Percentiles rank a stretch among this genome's conserved stretches.
Conservation (phyloP, 495 filamentous ascomycete genomes). For the Aspergillus bertholletiae region DNA sequence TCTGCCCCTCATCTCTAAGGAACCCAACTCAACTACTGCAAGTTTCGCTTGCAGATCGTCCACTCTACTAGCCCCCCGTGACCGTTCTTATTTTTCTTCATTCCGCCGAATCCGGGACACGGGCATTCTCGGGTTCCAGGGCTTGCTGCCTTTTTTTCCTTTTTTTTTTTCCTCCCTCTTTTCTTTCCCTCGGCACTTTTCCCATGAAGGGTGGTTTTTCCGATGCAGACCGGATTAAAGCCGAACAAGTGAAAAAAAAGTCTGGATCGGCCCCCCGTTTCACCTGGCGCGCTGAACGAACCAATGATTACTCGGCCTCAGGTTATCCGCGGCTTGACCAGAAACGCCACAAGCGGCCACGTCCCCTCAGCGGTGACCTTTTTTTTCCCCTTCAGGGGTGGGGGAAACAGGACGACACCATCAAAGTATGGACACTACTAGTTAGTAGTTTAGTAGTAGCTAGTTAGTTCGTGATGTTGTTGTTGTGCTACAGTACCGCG, state of each 20-base stretch:
- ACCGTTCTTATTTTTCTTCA: not conserved
- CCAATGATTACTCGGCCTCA: not conserved
- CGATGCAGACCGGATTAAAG: conserved; percentile 19
- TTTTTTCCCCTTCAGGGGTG: not conserved
- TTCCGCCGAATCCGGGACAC: conserved; percentile 15
- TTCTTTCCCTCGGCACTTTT: conserved; percentile 14
- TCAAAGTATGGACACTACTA: too few relatives aligned
- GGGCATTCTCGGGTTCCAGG: not conserved
- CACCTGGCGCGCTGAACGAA: not conserved
- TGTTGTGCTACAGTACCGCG: too few relatives aligned
- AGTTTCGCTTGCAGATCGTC: conserved; percentile 21
- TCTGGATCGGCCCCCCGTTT: not conserved
- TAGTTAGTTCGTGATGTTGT: too few relatives aligned
- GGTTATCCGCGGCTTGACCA: not conserved
- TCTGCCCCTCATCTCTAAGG: not conserved
- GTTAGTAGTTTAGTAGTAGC: too few relatives aligned
- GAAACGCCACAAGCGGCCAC: not conserved
- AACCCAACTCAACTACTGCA: conserved; percentile 7
- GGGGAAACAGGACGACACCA: too few relatives aligned
- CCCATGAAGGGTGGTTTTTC: conserved; percentile 16
- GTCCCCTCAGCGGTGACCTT: not conserved
- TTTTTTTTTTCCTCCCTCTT: too few relatives aligned
- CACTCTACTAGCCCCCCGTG: not conserved
- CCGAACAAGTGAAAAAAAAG: conserved; percentile 19
- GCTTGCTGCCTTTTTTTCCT: not conserved